Percentiles rank a stretch among this genome's conserved stretches.
Conservation (phyloP, 2,329 filamentous ascomycete species). For the Colletotrichum sp. region DNA sequence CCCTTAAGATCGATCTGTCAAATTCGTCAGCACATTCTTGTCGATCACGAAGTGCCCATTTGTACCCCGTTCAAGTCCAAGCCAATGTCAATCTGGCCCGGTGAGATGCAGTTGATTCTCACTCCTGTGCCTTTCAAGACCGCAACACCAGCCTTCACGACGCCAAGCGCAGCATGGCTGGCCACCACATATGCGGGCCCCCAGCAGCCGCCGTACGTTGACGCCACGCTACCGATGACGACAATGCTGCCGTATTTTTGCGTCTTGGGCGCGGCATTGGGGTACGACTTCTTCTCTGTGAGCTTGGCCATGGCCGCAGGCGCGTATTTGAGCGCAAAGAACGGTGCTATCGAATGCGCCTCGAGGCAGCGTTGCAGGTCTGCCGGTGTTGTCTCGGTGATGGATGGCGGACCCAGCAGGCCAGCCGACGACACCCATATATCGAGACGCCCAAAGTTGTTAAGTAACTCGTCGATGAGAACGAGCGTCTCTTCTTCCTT, state of each 20-base stretch:
- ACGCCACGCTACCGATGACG: conserved; percentile 64
- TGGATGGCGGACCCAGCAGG: conserved; percentile 61
- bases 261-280: conserved; percentile 66
- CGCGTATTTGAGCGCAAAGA: conserved; percentile 70
- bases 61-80: conserved; percentile 47
- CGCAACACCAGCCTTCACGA: conserved; percentile 63
- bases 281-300: conserved; percentile 57
- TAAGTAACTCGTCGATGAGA: conserved; percentile 68
- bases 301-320: conserved; percentile 68
- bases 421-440: conserved; percentile 65
- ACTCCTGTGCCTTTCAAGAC: conserved; percentile 64
- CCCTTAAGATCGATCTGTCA: conserved; percentile 53
- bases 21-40: background rate
- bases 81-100: conserved; percentile 44
- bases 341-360: conserved; percentile 65
- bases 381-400: conserved; percentile 59
- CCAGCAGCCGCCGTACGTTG: conserved; percentile 63
- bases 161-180: conserved; percentile 64
- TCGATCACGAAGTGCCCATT: background rate
- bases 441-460: conserved; percentile 63
- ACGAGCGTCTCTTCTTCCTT: conserved; percentile 65
- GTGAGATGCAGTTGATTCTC: conserved; percentile 59
- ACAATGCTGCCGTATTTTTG: conserved; percentile 67
- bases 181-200: conserved; percentile 67
- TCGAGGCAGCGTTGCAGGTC: conserved; percentile 65